Percentiles rank a stretch among this genome's conserved stretches.
phyloP scores from a whole-genome alignment of 306 rosid species.

The Quercus rubra region DNA sequence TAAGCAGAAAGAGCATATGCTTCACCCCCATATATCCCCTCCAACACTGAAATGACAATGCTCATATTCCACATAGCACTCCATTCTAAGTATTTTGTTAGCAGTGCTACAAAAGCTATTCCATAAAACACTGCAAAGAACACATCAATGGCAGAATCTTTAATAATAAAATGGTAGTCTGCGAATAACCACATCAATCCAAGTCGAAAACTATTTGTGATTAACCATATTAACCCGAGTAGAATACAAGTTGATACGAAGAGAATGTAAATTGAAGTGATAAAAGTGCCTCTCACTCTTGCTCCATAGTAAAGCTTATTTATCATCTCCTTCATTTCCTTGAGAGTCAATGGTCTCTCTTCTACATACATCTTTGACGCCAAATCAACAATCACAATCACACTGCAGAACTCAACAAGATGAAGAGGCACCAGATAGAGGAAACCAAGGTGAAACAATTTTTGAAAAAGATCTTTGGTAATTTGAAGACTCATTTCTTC shows the following conservation, averaged over 20 bases:
- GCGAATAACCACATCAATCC: too few relatives aligned
- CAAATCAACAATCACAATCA: slow-evolving; percentile 25
- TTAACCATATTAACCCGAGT: slow-evolving; percentile 23
- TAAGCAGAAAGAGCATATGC: slow-evolving; percentile 38
- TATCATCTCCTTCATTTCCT: slow-evolving; percentile 27
- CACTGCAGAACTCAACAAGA: slow-evolving; percentile 30
- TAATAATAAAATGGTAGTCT: neutral
- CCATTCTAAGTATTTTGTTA: slow-evolving; percentile 46
- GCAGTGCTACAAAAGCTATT: slow-evolving; percentile 22
- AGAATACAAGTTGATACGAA: slow-evolving; percentile 23
- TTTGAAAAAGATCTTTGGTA: slow-evolving; percentile 2
- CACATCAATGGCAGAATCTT: neutral
- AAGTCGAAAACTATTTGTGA: neutral
- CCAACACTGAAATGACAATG: slow-evolving; percentile 47
- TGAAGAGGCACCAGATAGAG: slow-evolving; percentile 39
- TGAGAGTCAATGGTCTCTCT: slow-evolving; percentile 25
- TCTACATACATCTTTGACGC: slow-evolving; percentile 35
- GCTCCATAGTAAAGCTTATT: slow-evolving; percentile 16
- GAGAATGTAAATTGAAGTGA: slow-evolving; percentile 31
- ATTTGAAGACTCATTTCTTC: neutral
- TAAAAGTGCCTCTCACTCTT: slow-evolving; percentile 29
- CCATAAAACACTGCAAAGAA: slow-evolving; percentile 15
- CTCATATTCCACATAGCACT: slow-evolving; percentile 59
- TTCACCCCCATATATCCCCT: slow-evolving; percentile 39
- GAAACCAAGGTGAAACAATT: slow-evolving; percentile 31